Evolutionary conservation across 768 basidiomycete species (phyloP).

Genomic region (Pisolithus orientalis): DNA sequence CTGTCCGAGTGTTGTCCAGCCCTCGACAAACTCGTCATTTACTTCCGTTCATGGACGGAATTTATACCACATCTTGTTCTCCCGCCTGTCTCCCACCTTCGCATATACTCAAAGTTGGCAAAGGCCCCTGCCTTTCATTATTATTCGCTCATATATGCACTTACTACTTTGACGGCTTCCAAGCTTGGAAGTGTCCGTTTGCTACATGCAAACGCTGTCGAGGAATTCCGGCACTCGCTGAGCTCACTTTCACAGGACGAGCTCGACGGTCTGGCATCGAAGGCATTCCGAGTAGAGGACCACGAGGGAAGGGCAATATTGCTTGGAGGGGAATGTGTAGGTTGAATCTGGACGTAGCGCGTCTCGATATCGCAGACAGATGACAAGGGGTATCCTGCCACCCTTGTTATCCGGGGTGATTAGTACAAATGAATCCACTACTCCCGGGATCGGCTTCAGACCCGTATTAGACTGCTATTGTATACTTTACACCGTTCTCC

Average conservation of each 20-base stretch:
- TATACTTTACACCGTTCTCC: constrained; percentile 41
- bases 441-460: too few relatives aligned
- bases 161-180: constrained; percentile 15
- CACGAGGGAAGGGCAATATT: constrained; percentile 12
- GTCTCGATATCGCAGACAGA: too few relatives aligned
- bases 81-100: constrained; percentile 21
- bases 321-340: not conserved
- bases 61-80: constrained; percentile 14
- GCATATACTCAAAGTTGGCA: constrained; percentile 14
- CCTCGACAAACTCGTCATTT: constrained; percentile 21
- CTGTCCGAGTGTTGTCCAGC: constrained; percentile 18
- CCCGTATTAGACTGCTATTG: not conserved
- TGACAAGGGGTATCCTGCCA: too few relatives aligned
- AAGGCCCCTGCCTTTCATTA: constrained; percentile 11
- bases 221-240: constrained; percentile 10
- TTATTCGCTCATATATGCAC: constrained; percentile 15
- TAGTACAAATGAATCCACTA: too few relatives aligned
- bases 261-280: constrained; percentile 3
- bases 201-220: constrained; percentile 9
- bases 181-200: constrained; percentile 16
- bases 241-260: constrained; percentile 7
- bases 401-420: too few relatives aligned
- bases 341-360: too few relatives aligned
- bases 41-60: constrained; percentile 20
- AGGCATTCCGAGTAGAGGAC: constrained; percentile 18